A percentile compares a stretch with the other conserved stretches of the same genome.
Conservation (phyloP, 805 yeast species). For the Lachancea fermentati region DNA sequence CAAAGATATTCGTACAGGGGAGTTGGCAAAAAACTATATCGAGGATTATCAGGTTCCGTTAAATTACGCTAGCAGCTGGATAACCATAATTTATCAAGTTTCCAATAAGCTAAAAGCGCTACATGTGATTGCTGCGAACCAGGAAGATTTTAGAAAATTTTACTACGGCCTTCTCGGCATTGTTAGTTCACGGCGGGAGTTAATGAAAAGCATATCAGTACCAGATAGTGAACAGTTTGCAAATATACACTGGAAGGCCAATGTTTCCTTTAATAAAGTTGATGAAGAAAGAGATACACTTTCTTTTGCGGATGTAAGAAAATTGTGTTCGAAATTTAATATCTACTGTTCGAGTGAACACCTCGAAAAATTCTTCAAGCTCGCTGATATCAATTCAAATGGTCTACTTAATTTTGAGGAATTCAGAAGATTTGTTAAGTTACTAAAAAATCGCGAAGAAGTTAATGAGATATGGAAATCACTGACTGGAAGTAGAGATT, state of each 20-base stretch:
- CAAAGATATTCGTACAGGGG: slow-evolving; percentile 41
- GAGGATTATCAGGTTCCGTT: slow-evolving; percentile 75
- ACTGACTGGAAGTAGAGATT: slow-evolving; percentile 20
- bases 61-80: slow-evolving; percentile 66
- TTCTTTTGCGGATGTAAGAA: slow-evolving; percentile 61
- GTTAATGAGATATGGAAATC: slow-evolving; percentile 44
- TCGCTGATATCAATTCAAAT: slow-evolving; percentile 45
- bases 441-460: slow-evolving; percentile 63
- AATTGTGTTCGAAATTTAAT: slow-evolving; percentile 60
- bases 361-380: slow-evolving; percentile 45
- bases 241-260: slow-evolving; percentile 56
- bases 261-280: slow-evolving; percentile 35
- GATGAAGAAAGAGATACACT: slow-evolving; percentile 35
- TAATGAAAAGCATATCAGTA: slow-evolving; percentile 57
- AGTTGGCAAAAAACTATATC: slow-evolving; percentile 75
- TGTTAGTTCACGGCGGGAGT: slow-evolving; percentile 50
- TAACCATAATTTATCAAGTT: slow-evolving; percentile 67
- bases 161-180: slow-evolving; percentile 50
- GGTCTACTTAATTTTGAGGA: slow-evolving; percentile 61
- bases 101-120: slow-evolving; percentile 65
- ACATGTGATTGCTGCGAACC: slow-evolving; percentile 63
- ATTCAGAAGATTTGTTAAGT: slow-evolving; percentile 68
- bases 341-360: slow-evolving; percentile 59
- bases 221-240: slow-evolving; percentile 57
- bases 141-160: slow-evolving; percentile 48